Evolutionary conservation across 352 stramenopile species (phyloP), one percentile per base, ranked within the genome.

Genomic region (Phytophthora constricta): DNA sequence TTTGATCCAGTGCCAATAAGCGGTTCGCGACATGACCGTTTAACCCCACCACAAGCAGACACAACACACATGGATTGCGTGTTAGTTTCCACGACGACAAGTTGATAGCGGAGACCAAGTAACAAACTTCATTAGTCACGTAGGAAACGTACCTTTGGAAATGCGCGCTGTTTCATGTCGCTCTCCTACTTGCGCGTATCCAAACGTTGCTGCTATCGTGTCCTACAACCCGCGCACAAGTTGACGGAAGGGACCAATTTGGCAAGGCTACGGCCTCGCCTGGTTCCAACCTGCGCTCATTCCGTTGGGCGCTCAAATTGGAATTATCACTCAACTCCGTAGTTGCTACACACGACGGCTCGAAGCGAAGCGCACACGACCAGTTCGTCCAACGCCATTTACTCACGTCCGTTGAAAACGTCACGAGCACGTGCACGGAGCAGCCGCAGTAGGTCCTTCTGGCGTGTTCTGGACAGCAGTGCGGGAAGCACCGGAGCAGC

Each of bases 381-480:
- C n/a, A 74, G 34, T 0, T 71, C 25, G 47, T 73, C 51, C 33
- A 43, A 20, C n/a, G n/a, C n/a, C n/a, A n/a, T n/a, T n/a, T n/a
- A 31, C 22, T 39, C 10, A 52, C 23, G n/a, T 22, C 37, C n/a
- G 47, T 33, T 10, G 42, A 52, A 19, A 72, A 69, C 2, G 62
- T 70, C 26, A 70, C 62, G 16, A 67, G 58, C 3, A 84, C 7
- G 34, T 79, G 64, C 0, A 81, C 23, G 13, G 73, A 75, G 33
- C 61, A 69, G 25, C 73, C 73, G 51, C 73, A 81, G 53, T 81
- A 81, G 50, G 65, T 70, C 8, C 73, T 65, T 34, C 23, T 33
- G 7, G 62, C 48, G 50, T 81, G 73, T 4, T 64, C 56, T 2
- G 69, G 70, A 19, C 74, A 82, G 39, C 73, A 81, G 59, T 81